These are phyloP conservation scores for Oryza australiensis DNA, from an alignment of 176 grass and related monocot species.

Conservation along the genomic window DNA sequence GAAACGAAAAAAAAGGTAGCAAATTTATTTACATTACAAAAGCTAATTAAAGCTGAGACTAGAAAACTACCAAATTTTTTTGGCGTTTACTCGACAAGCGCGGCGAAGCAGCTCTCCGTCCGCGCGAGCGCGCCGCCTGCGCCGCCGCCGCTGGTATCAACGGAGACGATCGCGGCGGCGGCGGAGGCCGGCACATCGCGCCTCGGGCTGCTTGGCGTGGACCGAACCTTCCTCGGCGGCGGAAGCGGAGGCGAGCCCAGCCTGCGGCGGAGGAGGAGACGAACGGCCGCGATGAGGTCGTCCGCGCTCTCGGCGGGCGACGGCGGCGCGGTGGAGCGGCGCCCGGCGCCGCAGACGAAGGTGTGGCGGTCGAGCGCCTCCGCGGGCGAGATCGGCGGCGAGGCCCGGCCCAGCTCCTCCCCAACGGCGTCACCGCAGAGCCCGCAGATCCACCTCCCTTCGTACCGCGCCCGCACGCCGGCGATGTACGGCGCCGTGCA, in stretches of 20 bases:
- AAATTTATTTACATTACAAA: slow-evolving; percentile 26
- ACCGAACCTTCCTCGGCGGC: slow-evolving; percentile 41
- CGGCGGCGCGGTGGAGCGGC: slow-evolving; percentile 37
- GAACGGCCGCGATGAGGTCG: slow-evolving; percentile 60
- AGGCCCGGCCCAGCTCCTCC: slow-evolving; percentile 60
- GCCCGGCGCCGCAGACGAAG: slow-evolving; percentile 46
- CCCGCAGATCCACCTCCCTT: slow-evolving; percentile 75
- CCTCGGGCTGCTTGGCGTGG: slow-evolving; percentile 63
- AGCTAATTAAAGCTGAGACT: neutral
- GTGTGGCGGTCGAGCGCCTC: slow-evolving; percentile 77
- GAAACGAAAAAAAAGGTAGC: neutral
- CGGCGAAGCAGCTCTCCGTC: slow-evolving; percentile 68
- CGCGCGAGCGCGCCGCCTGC: slow-evolving; percentile 25
- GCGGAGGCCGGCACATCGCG: neutral
- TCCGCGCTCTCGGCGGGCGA: slow-evolving; percentile 46
- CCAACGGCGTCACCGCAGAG: slow-evolving; percentile 77
- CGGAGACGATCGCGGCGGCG: neutral
- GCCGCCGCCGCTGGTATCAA: neutral
- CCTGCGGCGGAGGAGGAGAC: slow-evolving; percentile 60
- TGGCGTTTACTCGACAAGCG: slow-evolving; percentile 41
- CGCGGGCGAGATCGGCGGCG: slow-evolving; percentile 56
- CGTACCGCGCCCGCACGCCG: slow-evolving; percentile 58
- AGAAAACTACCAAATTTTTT: slow-evolving; percentile 1
- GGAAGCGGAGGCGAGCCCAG: slow-evolving; percentile 41
- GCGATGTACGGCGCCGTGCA: slow-evolving; percentile 75